A percentile compares a stretch with the other conserved stretches of the same genome.
Conservation (phyloP, 2,329 filamentous ascomycete genomes). For the Mariannaea elegans region DNA sequence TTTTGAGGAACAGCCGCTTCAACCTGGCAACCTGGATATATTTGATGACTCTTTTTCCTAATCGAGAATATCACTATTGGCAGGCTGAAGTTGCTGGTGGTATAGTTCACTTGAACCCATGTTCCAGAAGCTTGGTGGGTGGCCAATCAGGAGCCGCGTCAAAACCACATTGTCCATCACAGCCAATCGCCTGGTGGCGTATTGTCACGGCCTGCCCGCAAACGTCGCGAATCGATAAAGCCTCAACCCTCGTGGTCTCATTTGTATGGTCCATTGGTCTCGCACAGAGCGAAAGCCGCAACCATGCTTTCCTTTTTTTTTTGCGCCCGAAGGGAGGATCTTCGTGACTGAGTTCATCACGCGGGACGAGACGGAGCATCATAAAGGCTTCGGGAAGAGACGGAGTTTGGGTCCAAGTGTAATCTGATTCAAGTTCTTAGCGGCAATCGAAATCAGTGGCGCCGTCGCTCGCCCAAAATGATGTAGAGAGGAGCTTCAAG, state of each 20-base stretch:
- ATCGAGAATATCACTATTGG: constrained; percentile 11
- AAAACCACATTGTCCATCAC: constrained; percentile 37
- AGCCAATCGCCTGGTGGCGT: constrained; percentile 23
- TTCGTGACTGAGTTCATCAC: constrained; percentile 23
- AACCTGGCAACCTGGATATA: constrained; percentile 8
- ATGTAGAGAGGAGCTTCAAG: not conserved
- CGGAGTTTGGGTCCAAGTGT: constrained; percentile 1
- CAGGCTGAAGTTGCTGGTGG: constrained; percentile 22
- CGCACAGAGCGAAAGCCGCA: constrained; percentile 2
- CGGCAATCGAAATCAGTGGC: not conserved
- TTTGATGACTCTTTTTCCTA: constrained; percentile 15
- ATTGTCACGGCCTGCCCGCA: not conserved
- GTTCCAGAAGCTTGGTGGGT: constrained; percentile 9
- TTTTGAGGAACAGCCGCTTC: constrained; percentile 12
- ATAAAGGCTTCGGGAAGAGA: constrained; percentile 15
- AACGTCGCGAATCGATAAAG: constrained; percentile 31
- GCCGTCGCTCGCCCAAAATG: not conserved
- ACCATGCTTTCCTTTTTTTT: not conserved
- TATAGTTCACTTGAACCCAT: constrained; percentile 26
- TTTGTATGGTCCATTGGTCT: constrained; percentile 34
- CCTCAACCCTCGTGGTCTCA: constrained; percentile 33
- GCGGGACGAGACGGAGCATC: not conserved
- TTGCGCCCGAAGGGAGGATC: not conserved
- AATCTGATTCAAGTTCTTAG: not conserved
- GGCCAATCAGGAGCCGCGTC: constrained; percentile 34